Percentiles rank a stretch among this genome's conserved stretches.
Conservation (phyloP, 345 rosid genomes). For the Toxicodendron radicans region DNA sequence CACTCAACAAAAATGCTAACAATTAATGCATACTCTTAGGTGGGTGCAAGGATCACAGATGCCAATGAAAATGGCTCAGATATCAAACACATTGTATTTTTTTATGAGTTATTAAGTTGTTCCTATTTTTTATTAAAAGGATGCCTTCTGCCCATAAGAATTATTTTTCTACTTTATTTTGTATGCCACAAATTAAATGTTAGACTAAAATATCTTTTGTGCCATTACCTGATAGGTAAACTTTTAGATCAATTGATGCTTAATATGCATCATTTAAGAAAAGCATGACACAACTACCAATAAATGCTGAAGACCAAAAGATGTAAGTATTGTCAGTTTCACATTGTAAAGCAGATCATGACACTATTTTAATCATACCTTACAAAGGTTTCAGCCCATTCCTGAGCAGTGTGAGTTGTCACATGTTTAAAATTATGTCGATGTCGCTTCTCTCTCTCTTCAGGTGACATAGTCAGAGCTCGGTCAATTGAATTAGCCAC, state of each 20-base stretch:
- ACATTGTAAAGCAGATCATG: not conserved
- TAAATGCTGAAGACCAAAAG: not conserved
- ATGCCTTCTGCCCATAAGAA: not conserved
- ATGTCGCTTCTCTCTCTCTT: slow-evolving; percentile 94
- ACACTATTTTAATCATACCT: slow-evolving; percentile 47
- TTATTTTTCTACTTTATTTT: not conserved
- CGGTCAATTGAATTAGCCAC: slow-evolving; percentile 90
- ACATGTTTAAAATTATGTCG: slow-evolving; percentile 75
- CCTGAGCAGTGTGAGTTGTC: slow-evolving; percentile 88
- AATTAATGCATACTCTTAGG: not conserved
- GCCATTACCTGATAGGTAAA: no score
- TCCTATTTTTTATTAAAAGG: not conserved
- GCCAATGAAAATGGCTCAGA: not conserved
- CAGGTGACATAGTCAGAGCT: slow-evolving; percentile 77
- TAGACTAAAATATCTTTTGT: no score
- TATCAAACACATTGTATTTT: not conserved
- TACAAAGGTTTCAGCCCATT: slow-evolving; percentile 99
- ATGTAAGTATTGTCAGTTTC: slow-evolving; percentile 1
- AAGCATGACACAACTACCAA: not conserved
- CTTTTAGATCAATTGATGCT: no score
- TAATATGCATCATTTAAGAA: not conserved
- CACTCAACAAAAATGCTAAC: not conserved
- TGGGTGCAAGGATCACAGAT: not conserved
- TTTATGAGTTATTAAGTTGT: not conserved
- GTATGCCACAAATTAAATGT: not conserved